Base-by-base conservation (phyloP, 176 grass and related monocot genomes). In the Oryza meyeriana region DNA sequence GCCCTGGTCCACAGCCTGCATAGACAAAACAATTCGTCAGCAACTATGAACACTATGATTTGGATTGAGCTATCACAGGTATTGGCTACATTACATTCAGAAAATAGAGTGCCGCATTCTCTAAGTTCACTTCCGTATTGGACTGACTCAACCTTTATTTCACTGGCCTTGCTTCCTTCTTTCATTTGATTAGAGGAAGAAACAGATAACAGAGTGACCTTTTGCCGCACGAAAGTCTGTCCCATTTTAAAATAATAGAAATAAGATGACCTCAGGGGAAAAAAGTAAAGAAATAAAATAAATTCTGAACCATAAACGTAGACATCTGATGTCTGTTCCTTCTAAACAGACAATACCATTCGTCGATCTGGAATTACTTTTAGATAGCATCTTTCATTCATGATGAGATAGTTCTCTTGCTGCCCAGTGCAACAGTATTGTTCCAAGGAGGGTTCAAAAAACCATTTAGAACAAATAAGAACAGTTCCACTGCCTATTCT, bases 191-290 rank as follows among this genome's bases (percentile, higher is more conserved):
- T 82, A 89, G 85, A 82, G 79, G 67, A 58, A 86, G 84, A 89
- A 76, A 84, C 29, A 88, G 90, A 85, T 13, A 85, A 88, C 59
- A 99, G 85, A 85, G 83, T 90, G 45, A 91, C 79, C 90, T 94
- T 99, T 84, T 99, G 96, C 80, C 96, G 83, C 93, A 99, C 82
- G 80, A 99, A 94, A 66, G 96, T 99, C 96, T 99, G 96, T 77
- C 79, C 69, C 86, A 93, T 89, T 87, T 88, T 84, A 78, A 39
- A 86, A 87, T 81, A 77, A 87, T 61, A 75, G 40, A 86, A 83
- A 38, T 50, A 83, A 89, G 39, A 86, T 62, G 26, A 72, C 59
- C 61, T 85, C 72, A 6, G 80, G 39, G 32, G 73, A 69, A 82
- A 27, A 16, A 71, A 64, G 55, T 76, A 65, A 72, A 78, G 30